phyloP scores from a whole-genome alignment of 176 grass and related monocot species.

The Zizania latifolia region DNA sequence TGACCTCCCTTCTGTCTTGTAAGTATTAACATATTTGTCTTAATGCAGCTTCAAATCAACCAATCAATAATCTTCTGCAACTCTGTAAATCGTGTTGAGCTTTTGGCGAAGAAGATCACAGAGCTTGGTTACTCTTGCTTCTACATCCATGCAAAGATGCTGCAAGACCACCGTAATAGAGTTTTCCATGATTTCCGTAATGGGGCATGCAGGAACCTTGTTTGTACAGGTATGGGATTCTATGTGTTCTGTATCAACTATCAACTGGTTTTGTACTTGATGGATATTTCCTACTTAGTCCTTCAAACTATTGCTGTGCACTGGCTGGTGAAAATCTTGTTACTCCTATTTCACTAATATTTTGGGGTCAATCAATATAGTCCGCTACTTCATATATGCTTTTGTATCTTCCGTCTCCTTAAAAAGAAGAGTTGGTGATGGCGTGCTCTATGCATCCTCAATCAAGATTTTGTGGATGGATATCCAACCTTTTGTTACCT shows the following conservation, averaged over 20 bases:
- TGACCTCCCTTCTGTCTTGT: background rate
- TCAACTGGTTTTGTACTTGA: background rate
- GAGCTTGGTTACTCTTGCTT: constrained; percentile 95
- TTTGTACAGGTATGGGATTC: constrained; percentile 70
- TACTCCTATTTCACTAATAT: background rate
- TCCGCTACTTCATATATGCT: background rate
- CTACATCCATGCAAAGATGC: constrained; percentile 98
- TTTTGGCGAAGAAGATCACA: constrained; percentile 93
- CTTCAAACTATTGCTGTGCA: background rate
- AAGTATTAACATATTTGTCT: constrained; percentile 24
- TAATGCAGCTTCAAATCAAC: constrained; percentile 87
- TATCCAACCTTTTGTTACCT: background rate
- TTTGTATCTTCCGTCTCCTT: background rate
- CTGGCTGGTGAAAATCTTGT: background rate
- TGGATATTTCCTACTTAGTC: background rate
- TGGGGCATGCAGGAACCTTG: constrained; percentile 93
- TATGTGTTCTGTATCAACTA: background rate
- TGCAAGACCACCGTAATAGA: constrained; percentile 90
- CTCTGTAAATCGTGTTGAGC: constrained; percentile 88
- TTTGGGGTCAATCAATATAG: background rate
- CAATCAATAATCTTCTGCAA: constrained; percentile 99
- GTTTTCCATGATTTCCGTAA: constrained; percentile 98
- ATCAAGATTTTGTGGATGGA: background rate
- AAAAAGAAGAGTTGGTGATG: background rate
- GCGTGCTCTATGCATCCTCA: background rate